Base-by-base conservation (phyloP, 2,329 filamentous ascomycete species). In the Talaromyces marneffei region DNA sequence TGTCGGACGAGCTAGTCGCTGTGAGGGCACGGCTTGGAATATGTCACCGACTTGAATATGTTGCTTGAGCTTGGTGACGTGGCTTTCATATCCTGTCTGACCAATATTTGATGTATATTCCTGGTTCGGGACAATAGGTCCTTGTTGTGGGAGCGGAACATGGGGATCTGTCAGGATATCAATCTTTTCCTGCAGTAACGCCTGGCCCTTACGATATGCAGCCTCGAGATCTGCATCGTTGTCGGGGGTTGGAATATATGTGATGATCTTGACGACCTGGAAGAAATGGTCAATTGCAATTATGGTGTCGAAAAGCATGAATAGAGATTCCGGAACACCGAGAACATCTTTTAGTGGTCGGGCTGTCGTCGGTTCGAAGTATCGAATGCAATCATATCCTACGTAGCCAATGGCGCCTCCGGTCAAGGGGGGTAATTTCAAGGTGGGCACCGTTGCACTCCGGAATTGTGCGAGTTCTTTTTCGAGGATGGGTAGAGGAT, bases 291-390 rank as follows among this genome's bases (percentile, higher is more conserved):
- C 94, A 71, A 97, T 92, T 9, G 92, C 92, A 29, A 99, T 83
- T 63, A 97, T 88, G 42, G 93, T 97, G 74, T 97, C 90, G 75
- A 91, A 97, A 14, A 99, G 83, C 91, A 97, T 97, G 75, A 99
- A 97, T 31, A 97, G 81, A 62, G 91, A 92, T 81, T 99, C 94
- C 0, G 94, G 94, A 44, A 97, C 90, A 63, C 88, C 80, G 23
- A 97, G 83, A 31, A 95, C 84, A 76, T 99, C 94, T 76, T 94
- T 88, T 81, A 97, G 86, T 2, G 91, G 86, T 55, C 92, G 85
- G 27, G 87, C 87, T n/a, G 94, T 97, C 82, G 92, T 95, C 64
- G 94, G 94, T 81, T 99, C 94, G 68, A 99, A 99, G 78, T 97
- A 97, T 71, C 88, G 87, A 69, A 99, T 91, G 75, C 94, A 99